phyloP scores from a whole-genome alignment of 2,329 filamentous ascomycete species.

The Pseudocercospora vitis region DNA sequence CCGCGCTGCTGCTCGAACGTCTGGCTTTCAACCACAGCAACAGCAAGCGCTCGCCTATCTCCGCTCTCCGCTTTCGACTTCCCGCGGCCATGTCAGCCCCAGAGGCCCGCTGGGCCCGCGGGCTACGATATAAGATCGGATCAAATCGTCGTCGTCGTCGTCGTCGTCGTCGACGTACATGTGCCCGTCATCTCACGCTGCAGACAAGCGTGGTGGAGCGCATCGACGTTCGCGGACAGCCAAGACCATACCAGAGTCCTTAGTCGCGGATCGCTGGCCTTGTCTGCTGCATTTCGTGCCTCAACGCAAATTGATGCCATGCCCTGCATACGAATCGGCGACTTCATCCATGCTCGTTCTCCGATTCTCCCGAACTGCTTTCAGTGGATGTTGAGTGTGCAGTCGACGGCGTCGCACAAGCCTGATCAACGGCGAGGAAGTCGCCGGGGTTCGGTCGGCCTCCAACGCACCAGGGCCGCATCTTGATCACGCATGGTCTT shows the following conservation, averaged over 20 bases:
- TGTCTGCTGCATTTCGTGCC: neutral
- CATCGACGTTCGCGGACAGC: neutral
- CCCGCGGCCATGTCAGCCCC: too few species aligned
- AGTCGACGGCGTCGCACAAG: slow-evolving; percentile 1
- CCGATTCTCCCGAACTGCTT: neutral
- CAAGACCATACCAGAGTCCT: neutral
- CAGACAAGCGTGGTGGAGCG: neutral
- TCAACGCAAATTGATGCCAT: neutral
- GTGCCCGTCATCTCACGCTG: neutral
- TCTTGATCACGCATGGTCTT: neutral
- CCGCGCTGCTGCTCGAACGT: neutral
- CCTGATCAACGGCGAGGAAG: neutral
- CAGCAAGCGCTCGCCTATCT: too few species aligned
- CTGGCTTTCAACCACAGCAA: too few species aligned
- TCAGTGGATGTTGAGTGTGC: neutral
- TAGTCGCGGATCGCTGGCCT: neutral
- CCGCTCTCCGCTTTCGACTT: too few species aligned
- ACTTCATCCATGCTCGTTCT: neutral
- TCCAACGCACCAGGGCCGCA: neutral
- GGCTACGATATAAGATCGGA: too few species aligned
- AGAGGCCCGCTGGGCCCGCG: too few species aligned
- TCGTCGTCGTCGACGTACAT: too few species aligned
- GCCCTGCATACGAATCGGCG: neutral
- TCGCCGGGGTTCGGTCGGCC: neutral
- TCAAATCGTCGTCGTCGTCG: too few species aligned